Evolutionary conservation across 148 eudicot genomes (phyloP).

Genomic region (Rhododendron henanense): DNA sequence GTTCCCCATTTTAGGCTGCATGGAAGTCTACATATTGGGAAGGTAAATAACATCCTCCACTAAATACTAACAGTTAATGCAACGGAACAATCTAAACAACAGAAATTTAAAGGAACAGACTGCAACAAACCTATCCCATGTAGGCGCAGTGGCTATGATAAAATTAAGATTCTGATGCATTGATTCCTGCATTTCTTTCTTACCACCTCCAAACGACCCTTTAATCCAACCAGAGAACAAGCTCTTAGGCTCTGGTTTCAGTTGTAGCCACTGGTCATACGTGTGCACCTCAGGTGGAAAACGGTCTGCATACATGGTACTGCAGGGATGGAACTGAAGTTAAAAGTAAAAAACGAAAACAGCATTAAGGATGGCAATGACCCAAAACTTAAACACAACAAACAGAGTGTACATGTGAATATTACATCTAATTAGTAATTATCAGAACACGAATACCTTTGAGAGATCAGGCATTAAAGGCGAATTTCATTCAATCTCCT

Average conservation of each 20-base stretch:
- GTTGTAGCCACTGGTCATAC: constrained; percentile 68
- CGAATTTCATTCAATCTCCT: neutral
- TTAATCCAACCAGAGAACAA: constrained; percentile 77
- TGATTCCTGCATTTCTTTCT: constrained; percentile 78
- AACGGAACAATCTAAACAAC: neutral
- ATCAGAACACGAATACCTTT: neutral
- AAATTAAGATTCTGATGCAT: constrained; percentile 58
- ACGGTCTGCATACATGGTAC: constrained; percentile 42
- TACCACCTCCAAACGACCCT: constrained; percentile 53
- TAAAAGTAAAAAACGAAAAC: neutral
- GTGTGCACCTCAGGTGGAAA: constrained; percentile 81
- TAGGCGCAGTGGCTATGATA: constrained; percentile 71
- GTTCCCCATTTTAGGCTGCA: neutral
- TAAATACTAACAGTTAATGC: neutral
- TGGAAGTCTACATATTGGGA: neutral
- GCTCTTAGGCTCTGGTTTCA: constrained; percentile 55
- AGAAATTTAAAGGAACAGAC: constrained; percentile 4
- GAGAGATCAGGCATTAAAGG: neutral
- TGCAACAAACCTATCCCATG: constrained; percentile 78
- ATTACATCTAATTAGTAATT: neutral
- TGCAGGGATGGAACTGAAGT: constrained; percentile 29
- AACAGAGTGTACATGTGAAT: neutral
- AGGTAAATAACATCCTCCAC: neutral
- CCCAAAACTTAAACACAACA: neutral
- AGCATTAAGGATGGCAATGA: neutral